Evolutionary conservation across 257 asterid genomes (phyloP), one percentile per base, ranked within the genome.

Genomic region (Solanum paucissectum): DNA sequence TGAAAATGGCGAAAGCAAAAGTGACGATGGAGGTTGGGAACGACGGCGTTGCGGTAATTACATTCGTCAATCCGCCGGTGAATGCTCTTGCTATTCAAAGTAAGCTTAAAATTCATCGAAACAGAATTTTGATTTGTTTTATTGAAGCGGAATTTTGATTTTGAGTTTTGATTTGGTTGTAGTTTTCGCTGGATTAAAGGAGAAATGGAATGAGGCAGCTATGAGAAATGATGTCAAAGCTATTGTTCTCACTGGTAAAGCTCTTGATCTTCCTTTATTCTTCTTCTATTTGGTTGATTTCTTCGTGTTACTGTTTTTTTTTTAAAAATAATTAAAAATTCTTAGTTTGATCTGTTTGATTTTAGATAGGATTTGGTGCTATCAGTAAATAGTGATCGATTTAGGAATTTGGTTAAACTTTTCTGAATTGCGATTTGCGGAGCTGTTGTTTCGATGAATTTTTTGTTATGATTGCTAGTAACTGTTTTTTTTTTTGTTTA

Each of bases 1-100:
- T 69, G 84, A 89, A 83, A 81, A 94, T 94, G 98, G 92, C 88
- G 55, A 89, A 14, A 81, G 82, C 93, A 49, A 75, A 88, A 76
- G 99, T 95, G 74, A 89, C 92, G 21, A 94, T 97, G 99, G 98
- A 95, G 89, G 99, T 96, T 23, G 99, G 98, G 27, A 74, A 44
- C 93, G 99, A 97, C 88, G 98, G 97, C 85, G 98, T 97, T 75
- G 99, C 99, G 12, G 40, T 96, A 72, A 86, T 97, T 91, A 92
- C 98, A 90, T 88, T 97, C 72, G 88, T 90, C 6, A 96, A 95
- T 76, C 99, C 99, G 76, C 99, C 99, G 0, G 99, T 96, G 85
- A 96, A 97, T 86, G 95, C 98, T 88, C 95, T 97, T 85, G 94
- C 99, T 5, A 87, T 92, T 77, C 86, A 94, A 38, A 92, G 99